These are phyloP conservation scores for Coemansia reversa DNA, from an alignment of 192 early-diverging fungal genomes.

Conservation along the genomic window DNA sequence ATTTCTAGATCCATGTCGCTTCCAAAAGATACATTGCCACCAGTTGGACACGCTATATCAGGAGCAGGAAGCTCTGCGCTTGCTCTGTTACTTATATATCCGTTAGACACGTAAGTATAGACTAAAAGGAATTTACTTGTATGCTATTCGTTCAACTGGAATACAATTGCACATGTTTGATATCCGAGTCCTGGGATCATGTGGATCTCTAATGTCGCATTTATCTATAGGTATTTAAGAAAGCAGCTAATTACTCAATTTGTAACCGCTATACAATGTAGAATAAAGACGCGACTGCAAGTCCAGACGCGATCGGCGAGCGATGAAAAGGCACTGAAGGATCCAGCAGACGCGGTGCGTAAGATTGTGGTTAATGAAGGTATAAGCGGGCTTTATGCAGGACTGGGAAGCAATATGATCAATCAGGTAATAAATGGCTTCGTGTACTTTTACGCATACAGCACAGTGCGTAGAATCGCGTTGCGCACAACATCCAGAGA, in stretches of 20 bases:
- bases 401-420: slow-evolving; percentile 78
- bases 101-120: slow-evolving; percentile 73
- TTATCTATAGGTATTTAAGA: neutral
- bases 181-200: neutral
- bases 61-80: slow-evolving; percentile 90
- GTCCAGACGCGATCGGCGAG: slow-evolving; percentile 70
- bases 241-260: neutral
- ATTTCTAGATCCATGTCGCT: slow-evolving; percentile 20
- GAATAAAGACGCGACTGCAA: slow-evolving; percentile 93
- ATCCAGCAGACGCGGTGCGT: slow-evolving; percentile 73
- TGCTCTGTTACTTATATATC: slow-evolving; percentile 88
- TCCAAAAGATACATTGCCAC: slow-evolving; percentile 61
- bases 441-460: slow-evolving; percentile 85
- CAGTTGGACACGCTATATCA: slow-evolving; percentile 88
- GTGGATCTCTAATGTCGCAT: neutral
- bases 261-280: neutral
- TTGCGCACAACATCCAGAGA: slow-evolving; percentile 20
- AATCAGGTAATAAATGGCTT: slow-evolving; percentile 78
- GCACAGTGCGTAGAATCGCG: slow-evolving; percentile 63
- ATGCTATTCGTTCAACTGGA: too few species aligned
- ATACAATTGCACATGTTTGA: neutral
- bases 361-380: slow-evolving; percentile 87
- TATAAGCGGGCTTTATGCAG: slow-evolving; percentile 82
- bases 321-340: slow-evolving; percentile 56
- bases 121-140: neutral